Percentiles rank a stretch among this genome's conserved stretches.
These are phyloP conservation scores for Chrysoporthe cubensis DNA, from an alignment of 2,329 filamentous ascomycete genomes.

Conservation along the genomic window DNA sequence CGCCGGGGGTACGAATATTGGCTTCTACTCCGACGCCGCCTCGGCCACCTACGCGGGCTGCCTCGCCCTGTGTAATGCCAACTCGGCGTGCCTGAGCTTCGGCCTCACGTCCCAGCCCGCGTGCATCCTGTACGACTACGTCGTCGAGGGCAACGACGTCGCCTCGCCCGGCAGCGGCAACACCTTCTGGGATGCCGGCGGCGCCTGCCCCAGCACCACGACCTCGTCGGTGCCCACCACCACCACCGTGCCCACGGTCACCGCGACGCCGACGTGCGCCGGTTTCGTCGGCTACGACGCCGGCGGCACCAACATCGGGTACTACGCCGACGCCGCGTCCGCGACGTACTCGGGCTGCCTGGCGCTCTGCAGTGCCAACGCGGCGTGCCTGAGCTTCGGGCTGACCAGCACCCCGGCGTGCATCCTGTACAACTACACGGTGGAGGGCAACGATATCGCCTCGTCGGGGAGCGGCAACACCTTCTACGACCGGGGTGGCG, in stretches of 20 bases:
- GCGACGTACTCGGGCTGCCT: constrained; percentile 26
- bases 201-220: constrained; percentile 16
- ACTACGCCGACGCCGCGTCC: constrained; percentile 25
- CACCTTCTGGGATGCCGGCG: constrained; percentile 29
- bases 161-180: constrained; percentile 36
- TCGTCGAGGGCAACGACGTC: constrained; percentile 32
- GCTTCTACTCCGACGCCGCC: constrained; percentile 19
- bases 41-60: constrained; percentile 23
- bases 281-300: constrained; percentile 25
- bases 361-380: constrained; percentile 21
- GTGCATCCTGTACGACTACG: constrained; percentile 26
- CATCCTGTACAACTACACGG: constrained; percentile 25
- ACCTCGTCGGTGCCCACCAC: constrained; percentile 10
- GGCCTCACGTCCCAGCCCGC: constrained; percentile 23
- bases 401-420: constrained; percentile 20
- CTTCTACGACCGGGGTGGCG: constrained; percentile 26
- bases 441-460: constrained; percentile 24
- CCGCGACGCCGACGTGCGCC: constrained; percentile 22
- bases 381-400: constrained; percentile 27
- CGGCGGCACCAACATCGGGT: constrained; percentile 24
- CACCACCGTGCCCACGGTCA: constrained; percentile 10
- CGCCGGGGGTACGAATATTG: constrained; percentile 24
- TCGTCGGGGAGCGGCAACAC: constrained; percentile 23
- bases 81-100: constrained; percentile 27
- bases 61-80: constrained; percentile 23